A percentile compares a stretch with the other conserved stretches of the same genome.
phyloP scores from a whole-genome alignment of 1,284 basidiomycete genomes.

The Macrocybe sp. region DNA sequence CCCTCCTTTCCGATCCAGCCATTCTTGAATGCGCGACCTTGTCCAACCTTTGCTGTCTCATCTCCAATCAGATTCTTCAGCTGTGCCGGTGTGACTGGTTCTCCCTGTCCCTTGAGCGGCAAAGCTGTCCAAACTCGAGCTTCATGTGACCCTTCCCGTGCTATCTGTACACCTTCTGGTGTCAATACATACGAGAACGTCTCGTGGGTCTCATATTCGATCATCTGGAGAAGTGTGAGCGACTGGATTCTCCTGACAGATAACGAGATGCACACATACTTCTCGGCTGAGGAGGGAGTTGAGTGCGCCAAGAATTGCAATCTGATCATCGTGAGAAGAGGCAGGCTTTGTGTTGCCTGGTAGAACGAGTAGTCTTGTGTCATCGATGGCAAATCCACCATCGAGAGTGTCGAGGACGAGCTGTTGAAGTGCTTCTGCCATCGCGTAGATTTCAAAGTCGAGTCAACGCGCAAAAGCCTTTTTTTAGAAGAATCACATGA shows the following conservation, averaged over 20 bases:
- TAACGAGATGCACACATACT: conserved; percentile 42
- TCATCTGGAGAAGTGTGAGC: conserved; percentile 59
- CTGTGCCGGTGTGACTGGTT: conserved; percentile 60
- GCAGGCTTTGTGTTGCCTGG: conserved; percentile 60
- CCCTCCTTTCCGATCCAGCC: conserved; percentile 96
- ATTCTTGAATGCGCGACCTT: conserved; percentile 95
- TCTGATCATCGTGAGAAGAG: conserved; percentile 70
- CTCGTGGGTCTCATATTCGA: conserved; percentile 79
- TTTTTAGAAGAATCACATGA: conserved; percentile 12
- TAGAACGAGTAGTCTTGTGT: conserved; percentile 70
- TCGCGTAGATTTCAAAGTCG: conserved; percentile 19
- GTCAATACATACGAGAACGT: conserved; percentile 70
- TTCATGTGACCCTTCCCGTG: conserved; percentile 86
- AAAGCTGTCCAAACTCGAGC: conserved; percentile 88
- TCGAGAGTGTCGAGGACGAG: conserved; percentile 74
- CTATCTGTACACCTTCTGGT: conserved; percentile 78
- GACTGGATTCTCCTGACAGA: conserved; percentile 1
- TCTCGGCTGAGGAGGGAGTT: conserved; percentile 87
- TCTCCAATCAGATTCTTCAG: conserved; percentile 76
- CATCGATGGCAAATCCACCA: conserved; percentile 52
- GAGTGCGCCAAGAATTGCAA: conserved; percentile 79
- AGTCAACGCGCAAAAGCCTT: too few relatives aligned
- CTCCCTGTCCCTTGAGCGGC: conserved; percentile 63
- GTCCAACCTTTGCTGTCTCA: conserved; percentile 86
- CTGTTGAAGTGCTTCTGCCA: conserved; percentile 78